Evolutionary conservation across 2,329 filamentous ascomycete genomes (phyloP).

Genomic region (Colletotrichum somersetense): DNA sequence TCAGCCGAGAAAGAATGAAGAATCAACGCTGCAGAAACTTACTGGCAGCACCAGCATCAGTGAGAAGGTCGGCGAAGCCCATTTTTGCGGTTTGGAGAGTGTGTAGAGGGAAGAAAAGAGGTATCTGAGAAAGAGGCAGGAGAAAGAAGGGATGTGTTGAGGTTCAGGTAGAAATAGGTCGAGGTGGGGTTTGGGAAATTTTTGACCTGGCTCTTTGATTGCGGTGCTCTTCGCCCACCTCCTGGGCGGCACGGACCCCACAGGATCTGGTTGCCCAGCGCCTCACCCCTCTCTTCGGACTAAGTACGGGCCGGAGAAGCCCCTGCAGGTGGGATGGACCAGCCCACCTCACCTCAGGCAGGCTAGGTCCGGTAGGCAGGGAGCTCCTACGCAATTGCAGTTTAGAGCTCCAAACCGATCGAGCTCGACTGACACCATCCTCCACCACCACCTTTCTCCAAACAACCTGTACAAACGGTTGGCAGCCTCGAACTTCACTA

Average conservation of each 20-base stretch:
- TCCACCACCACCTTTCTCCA: constrained; percentile 8
- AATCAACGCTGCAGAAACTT: constrained; percentile 47
- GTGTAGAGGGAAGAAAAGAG: constrained; percentile 45
- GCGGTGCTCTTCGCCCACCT: constrained; percentile 38
- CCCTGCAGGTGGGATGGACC: constrained; percentile 21
- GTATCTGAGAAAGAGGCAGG: constrained; percentile 46
- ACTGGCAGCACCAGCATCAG: constrained; percentile 71
- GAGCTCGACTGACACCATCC: constrained; percentile 34
- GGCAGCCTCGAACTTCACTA: constrained; percentile 4
- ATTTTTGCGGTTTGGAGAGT: constrained; percentile 60
- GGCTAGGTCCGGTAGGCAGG: constrained; percentile 27
- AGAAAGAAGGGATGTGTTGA: constrained; percentile 45
- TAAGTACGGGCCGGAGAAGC: constrained; percentile 41
- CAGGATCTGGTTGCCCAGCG: constrained; percentile 32
- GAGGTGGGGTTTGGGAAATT: constrained; percentile 59
- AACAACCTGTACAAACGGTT: constrained; percentile 20
- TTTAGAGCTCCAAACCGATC: constrained; percentile 32
- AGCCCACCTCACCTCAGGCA: constrained; percentile 26
- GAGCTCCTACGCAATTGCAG: constrained; percentile 42
- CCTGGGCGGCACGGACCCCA: constrained; percentile 40
- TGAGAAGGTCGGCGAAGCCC: constrained; percentile 78
- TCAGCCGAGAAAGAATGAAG: constrained; percentile 46
- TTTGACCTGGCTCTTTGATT: constrained; percentile 47
- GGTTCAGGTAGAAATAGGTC: constrained; percentile 43
- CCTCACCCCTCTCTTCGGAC: constrained; percentile 41